These are phyloP conservation scores for Orbilia ellipsospora DNA, from an alignment of 2,329 filamentous ascomycete species.

Conservation along the genomic window DNA sequence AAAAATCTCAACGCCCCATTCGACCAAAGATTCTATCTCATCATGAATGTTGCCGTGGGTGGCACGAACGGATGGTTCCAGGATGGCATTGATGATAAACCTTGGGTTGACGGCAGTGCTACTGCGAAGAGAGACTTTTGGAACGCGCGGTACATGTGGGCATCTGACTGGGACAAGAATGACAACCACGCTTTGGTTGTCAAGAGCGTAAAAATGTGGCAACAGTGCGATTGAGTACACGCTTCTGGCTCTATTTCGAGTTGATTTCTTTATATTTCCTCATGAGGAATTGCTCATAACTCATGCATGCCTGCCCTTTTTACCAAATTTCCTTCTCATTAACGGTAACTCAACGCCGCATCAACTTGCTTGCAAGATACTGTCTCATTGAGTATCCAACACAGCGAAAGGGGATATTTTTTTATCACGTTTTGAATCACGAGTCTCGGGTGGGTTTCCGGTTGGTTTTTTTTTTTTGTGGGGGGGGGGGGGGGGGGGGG, in stretches of 20 bases:
- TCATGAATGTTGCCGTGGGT: conserved; percentile 80
- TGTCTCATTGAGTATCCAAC: too few species aligned
- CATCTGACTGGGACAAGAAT: conserved; percentile 73
- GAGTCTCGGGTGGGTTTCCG: not conserved
- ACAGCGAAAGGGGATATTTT: not conserved
- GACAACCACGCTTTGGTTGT: conserved; percentile 70
- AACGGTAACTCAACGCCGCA: not conserved
- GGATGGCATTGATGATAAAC: conserved; percentile 77
- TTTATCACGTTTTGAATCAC: not conserved
- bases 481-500: too few species aligned
- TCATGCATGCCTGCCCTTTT: conserved; percentile 9
- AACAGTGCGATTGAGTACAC: conserved; percentile 71
- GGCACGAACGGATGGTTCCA: conserved; percentile 86
- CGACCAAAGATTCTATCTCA: conserved; percentile 79
- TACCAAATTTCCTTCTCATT: conserved; percentile 23
- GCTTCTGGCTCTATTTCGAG: not conserved
- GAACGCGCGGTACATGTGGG: conserved; percentile 74
- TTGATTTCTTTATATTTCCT: too few species aligned
- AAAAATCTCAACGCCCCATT: conserved; percentile 75
- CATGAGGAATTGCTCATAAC: too few species aligned
- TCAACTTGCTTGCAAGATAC: too few species aligned
- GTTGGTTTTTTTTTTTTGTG: too few species aligned
- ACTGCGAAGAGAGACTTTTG: conserved; percentile 82
- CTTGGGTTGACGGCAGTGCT: conserved; percentile 77
- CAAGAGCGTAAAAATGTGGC: conserved; percentile 76